Evolutionary conservation across 2,329 filamentous ascomycete species (phyloP), one percentile per base, ranked within the genome.

Genomic region (Beauveria medogensis): DNA sequence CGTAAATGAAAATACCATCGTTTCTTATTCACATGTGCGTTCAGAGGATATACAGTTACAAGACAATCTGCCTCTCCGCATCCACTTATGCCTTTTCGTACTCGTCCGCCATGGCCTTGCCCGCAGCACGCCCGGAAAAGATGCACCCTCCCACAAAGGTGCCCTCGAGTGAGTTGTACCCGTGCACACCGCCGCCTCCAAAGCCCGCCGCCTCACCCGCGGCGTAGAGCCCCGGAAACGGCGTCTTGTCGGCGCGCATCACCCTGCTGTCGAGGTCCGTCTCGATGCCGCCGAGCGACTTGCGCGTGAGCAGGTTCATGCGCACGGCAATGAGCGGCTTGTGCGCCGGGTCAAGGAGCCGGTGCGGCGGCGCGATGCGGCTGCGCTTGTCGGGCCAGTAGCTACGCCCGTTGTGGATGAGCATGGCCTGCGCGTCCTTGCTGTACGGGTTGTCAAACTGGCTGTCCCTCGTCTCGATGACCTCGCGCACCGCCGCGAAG

Each of bases 61-160:
- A 37, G 5, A 37, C 5, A 0, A 6, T 14, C 14, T 5, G 12
- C 14, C 12, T 12, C 12, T 34, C 30, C 34, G 2, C 34, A 37
- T 37, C 12, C 34, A 14, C 16, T 18, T 43, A 40, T 26, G 18
- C 8, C 46, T 28, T 34, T 22, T 59, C 55, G 24, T 63, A 63
- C 64, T 84, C 80, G 3, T 79, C 76, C 0, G 78, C 81, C 65
- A 86, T 80, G 0, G 78, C 82, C 10, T 78, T 72, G 0, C 83
- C 83, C 0, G 83, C 83, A 0, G 79, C 79, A 6, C 82, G 72
- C 0, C 84, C 83, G 0, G 83, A 85, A 65, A 86, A 86, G 65
- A 86, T 85, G 62, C 83, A 86, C 0, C 83, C 83, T 16, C 83
- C 83, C 4, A 86, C 65, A 66, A 86, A 86, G 0, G 83, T 86